Conservation (phyloP, 352 stramenopile genomes). For the Phytopythium litorale region DNA sequence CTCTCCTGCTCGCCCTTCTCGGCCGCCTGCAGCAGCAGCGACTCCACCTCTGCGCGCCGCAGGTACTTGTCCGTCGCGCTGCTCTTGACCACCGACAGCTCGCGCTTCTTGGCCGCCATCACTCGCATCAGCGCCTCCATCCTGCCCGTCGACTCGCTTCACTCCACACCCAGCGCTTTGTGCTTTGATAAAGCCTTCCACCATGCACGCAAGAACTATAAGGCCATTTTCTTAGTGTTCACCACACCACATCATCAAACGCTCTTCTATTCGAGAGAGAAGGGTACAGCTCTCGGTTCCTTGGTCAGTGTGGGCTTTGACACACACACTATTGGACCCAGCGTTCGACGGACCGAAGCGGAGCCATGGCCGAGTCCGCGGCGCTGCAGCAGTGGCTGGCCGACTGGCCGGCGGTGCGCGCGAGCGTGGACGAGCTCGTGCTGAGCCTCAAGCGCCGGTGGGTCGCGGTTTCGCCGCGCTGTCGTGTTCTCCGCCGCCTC, state of each 20-base stretch:
- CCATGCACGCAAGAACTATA: neutral
- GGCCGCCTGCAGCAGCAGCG: conserved; percentile 31
- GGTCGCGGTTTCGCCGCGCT: conserved; percentile 3
- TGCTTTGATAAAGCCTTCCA: neutral
- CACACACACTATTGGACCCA: neutral
- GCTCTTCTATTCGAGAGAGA: neutral
- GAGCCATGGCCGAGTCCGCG: conserved; percentile 9
- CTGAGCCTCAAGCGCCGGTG: conserved; percentile 78
- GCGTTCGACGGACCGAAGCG: neutral
- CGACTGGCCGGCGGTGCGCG: conserved; percentile 71
- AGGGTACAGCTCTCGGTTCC: neutral
- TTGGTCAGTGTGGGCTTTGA: neutral
- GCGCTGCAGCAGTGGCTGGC: conserved; percentile 70
- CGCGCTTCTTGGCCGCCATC: conserved; percentile 82
- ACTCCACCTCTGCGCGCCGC: conserved; percentile 69
- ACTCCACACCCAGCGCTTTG: neutral
- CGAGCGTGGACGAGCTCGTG: conserved; percentile 66
- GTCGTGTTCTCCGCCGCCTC: neutral
- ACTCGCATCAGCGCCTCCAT: conserved; percentile 76
- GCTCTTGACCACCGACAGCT: conserved; percentile 43
- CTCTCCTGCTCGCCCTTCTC: conserved; percentile 50
- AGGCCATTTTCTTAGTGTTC: neutral
- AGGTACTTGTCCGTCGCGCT: conserved; percentile 74
- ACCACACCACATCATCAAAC: neutral
- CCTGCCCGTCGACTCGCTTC: neutral